Evolutionary conservation across 139 green algal genomes (phyloP).

Genomic region (Volvox africanus): DNA sequence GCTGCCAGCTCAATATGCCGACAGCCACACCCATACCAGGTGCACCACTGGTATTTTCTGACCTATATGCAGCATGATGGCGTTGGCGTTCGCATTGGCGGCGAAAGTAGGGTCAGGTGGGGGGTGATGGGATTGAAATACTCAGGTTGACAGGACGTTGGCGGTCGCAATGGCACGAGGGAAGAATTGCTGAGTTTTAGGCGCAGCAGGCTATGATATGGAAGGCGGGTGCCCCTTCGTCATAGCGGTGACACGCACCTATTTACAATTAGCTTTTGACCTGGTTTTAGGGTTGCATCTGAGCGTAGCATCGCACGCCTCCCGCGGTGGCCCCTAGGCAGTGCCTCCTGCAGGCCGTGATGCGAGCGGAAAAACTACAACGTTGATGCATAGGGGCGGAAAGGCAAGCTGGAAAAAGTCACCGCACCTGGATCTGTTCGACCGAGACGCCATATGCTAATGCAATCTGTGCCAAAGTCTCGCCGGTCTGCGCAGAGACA

Average conservation of each 20-base stretch:
- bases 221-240: no score
- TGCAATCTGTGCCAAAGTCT: constrained; percentile 39
- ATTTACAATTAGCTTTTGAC: constrained; percentile 4
- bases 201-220: no score
- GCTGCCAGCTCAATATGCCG: background rate
- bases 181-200: no score
- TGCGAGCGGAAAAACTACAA: background rate
- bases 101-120: no score
- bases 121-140: no score
- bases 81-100: no score
- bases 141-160: no score
- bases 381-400: background rate
- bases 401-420: background rate
- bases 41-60: background rate
- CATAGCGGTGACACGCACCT: background rate
- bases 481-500: constrained; percentile 12
- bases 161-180: no score
- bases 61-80: background rate
- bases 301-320: background rate
- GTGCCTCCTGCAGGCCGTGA: constrained; percentile 11
- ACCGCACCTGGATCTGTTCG: constrained; percentile 21
- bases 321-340: background rate
- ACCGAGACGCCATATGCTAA: constrained; percentile 27
- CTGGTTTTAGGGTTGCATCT: background rate
- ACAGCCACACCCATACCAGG: background rate